Base-by-base conservation (phyloP, 1,139 yeast species). In the Pichia sp. region DNA sequence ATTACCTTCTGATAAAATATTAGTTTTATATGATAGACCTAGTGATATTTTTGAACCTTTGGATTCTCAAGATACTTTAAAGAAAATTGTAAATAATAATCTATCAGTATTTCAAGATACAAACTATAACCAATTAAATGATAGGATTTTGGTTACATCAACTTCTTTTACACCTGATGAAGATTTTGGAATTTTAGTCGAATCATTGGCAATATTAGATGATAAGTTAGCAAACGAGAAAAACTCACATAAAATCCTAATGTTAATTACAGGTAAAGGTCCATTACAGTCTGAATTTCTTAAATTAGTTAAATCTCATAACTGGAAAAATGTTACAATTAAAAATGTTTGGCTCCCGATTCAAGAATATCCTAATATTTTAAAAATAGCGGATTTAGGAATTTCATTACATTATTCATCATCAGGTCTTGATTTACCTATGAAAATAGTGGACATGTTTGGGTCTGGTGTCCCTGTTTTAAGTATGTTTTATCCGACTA, bases 131-230 rank as follows among this genome's bases (percentile, higher is more conserved):
- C 67, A 66, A 43, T 56, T 63, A 0, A 59, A 65, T 0, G 87
- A 82, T 57, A 81, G 79, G 53, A 66, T 90, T 9, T 57, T 92
- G 16, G 78, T 92, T 4, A 82, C 94, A 1, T 82, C 97, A 0
- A 92, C 99, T 0, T 87, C 97, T 1, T 94, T 89, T 62, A 92
- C 98, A 0, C 94, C 95, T 0, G 99, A 94, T 62, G 99, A 94
- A 64, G 96, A 94, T 60, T 78, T 92, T 48, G 69, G 69, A 39
- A 66, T 86, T 30, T 66, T 94, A 22, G 64, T 92, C 20, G 78
- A 81, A 20, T 89, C 96, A 0, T 68, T 92, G 47, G 72, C 73
- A 43, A 52, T 63, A 16, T 82, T 87, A 55, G 94, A 86, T 46
- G 50, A 63, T 40, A 55, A 60, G 23, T 31, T 60, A n/a, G 11